phyloP scores from a whole-genome alignment of 352 stramenopile species.

The Pythium coloratum region DNA sequence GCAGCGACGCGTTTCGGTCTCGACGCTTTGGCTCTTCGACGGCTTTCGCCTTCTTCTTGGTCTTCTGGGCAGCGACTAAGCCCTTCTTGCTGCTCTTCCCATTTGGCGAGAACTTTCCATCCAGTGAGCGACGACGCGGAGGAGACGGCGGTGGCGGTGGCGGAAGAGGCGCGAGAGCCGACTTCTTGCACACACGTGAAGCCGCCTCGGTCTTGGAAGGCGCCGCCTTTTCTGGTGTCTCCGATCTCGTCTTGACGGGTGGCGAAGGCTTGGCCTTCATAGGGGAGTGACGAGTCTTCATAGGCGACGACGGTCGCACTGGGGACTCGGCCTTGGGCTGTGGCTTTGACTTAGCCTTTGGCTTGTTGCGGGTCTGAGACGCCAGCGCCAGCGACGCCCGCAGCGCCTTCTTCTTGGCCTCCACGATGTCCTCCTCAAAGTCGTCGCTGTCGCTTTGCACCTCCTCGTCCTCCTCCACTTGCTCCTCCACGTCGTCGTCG shows the following conservation, averaged over 20 bases:
- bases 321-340: not conserved
- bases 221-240: not conserved
- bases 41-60: constrained; percentile 2
- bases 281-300: not conserved
- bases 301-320: not conserved
- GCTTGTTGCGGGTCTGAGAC: not conserved
- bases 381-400: constrained; percentile 18
- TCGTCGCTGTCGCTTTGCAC: constrained; percentile 29
- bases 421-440: constrained; percentile 31
- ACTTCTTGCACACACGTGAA: constrained; percentile 11
- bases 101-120: not conserved
- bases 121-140: constrained; percentile 2
- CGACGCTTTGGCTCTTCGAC: not conserved
- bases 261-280: not conserved
- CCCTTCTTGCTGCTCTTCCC: not conserved
- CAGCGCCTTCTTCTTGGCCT: constrained; percentile 22
- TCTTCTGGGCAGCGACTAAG: not conserved
- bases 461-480: constrained; percentile 8
- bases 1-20: not conserved
- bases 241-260: not conserved
- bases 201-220: not conserved
- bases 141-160: constrained; percentile 5
- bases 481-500: constrained; percentile 2
- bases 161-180: not conserved
- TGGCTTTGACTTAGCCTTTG: not conserved